Conservation (phyloP, 2,329 filamentous ascomycete species). For the Alternaria conjuncta region DNA sequence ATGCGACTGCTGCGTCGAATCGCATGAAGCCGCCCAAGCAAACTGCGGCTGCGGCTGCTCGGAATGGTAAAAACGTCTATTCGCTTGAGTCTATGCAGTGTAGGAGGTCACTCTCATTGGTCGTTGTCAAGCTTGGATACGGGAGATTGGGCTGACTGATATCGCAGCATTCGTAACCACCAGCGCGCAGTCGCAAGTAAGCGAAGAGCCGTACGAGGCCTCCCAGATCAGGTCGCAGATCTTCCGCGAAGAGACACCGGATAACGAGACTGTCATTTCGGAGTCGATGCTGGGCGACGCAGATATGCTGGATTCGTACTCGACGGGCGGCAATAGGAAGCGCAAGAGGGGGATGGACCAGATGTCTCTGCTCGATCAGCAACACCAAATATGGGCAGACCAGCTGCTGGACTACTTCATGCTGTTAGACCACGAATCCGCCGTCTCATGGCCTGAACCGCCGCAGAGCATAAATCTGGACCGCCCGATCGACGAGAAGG, state of each 20-base stretch:
- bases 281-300: slow-evolving; percentile 87
- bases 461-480: slow-evolving; percentile 88
- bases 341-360: slow-evolving; percentile 76
- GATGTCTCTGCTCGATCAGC: slow-evolving; percentile 73
- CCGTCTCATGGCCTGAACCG: slow-evolving; percentile 73
- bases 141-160: slow-evolving; percentile 4
- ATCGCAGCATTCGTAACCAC: slow-evolving; percentile 28
- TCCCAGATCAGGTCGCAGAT: slow-evolving; percentile 64
- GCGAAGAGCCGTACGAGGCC: slow-evolving; percentile 69
- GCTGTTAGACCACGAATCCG: slow-evolving; percentile 78
- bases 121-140: not conserved
- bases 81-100: slow-evolving; percentile 39
- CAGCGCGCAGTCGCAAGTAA: slow-evolving; percentile 47
- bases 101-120: slow-evolving; percentile 24
- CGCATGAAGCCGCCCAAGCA: slow-evolving; percentile 80
- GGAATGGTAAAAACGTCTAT: slow-evolving; percentile 38
- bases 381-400: slow-evolving; percentile 90
- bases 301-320: slow-evolving; percentile 72
- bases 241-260: slow-evolving; percentile 80
- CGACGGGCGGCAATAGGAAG: slow-evolving; percentile 63
- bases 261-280: slow-evolving; percentile 82
- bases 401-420: slow-evolving; percentile 96
- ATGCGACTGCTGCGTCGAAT: slow-evolving; percentile 72
- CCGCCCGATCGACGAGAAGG: slow-evolving; percentile 90
- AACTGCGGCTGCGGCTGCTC: slow-evolving; percentile 59